Evolutionary conservation across 805 yeast genomes (phyloP), one percentile per base, ranked within the genome.

Genomic region (Suhomyces pyralidae): DNA sequence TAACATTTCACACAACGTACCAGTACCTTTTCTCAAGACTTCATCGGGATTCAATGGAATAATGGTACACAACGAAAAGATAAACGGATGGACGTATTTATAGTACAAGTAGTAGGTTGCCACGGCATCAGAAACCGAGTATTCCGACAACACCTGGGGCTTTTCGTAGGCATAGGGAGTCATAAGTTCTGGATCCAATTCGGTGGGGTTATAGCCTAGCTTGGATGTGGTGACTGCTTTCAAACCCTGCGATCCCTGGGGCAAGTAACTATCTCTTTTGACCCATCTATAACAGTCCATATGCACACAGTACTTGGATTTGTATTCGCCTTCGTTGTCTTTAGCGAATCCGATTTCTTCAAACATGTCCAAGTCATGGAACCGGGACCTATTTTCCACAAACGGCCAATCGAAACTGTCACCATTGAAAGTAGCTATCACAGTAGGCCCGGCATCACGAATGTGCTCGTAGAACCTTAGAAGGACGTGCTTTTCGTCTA

Each of bases 391-490:
- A 12, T 88, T 86, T 59, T 92, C 98, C 2, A 94, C 93, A 66
- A 91, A 94, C 1, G 99, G 99, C 98, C 99, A 94, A 76, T 94
- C 99, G 71, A 94, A 94, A 65, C 92, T 93, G 67, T 94, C 99
- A 78, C 99, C 99, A 71, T 94, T 94, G 63, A 90, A 94, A 0
- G 99, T 94, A 1, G 97, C 96, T 51, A 96, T 94, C n/a, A 94
- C 96, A 0, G 98, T 93, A 1, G 99, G 99, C 59, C 82, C 79
- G 3, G 80, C 88, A 43, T 94, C 98, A 56, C 91, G 75, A 22
- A 94, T 81, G 66, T 94, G 99, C 60, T 89, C 97, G 66, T 90
- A 96, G 64, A 96, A 94, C 52, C 89, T 74, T 50, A 79, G 74
- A 30, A 94, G 68, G 5, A 91, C 72, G 4, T 83, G 88, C 58